Evolutionary conservation across 257 asterid genomes (phyloP).

Genomic region (Solanum etuberosum): DNA sequence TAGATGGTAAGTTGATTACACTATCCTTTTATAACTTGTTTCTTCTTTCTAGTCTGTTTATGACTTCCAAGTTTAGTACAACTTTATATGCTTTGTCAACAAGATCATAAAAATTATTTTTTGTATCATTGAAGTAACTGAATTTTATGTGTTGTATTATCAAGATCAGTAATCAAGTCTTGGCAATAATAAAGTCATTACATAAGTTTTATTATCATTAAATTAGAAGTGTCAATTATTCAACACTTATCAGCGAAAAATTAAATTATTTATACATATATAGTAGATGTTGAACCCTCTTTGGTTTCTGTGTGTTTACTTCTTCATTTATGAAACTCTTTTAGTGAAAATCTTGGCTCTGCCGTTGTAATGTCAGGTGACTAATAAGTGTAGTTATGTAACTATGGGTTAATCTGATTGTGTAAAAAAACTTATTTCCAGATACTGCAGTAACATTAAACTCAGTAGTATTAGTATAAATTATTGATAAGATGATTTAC

Average conservation of each 20-base stretch:
- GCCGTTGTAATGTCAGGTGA: neutral
- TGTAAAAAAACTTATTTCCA: neutral
- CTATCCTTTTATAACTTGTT: neutral
- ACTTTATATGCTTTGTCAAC: neutral
- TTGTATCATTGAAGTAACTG: neutral
- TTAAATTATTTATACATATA: neutral
- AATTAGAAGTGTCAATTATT: neutral
- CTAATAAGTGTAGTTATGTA: neutral
- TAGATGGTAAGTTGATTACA: neutral
- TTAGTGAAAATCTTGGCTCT: neutral
- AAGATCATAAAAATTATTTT: neutral
- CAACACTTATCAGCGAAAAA: neutral
- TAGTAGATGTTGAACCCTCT: neutral
- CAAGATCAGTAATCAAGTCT: neutral
- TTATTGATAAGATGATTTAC: neutral
- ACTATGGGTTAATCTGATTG: neutral
- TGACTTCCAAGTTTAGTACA: neutral
- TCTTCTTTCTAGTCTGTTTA: neutral
- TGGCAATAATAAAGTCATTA: neutral
- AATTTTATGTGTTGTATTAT: neutral
- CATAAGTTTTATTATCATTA: neutral
- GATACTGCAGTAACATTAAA: neutral
- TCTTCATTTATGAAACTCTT: neutral
- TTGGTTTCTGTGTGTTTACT: neutral
- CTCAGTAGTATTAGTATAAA: neutral